Percentiles rank a stretch among this genome's conserved stretches.
phyloP scores from a whole-genome alignment of 768 basidiomycete species.

The Suillus decipiens region DNA sequence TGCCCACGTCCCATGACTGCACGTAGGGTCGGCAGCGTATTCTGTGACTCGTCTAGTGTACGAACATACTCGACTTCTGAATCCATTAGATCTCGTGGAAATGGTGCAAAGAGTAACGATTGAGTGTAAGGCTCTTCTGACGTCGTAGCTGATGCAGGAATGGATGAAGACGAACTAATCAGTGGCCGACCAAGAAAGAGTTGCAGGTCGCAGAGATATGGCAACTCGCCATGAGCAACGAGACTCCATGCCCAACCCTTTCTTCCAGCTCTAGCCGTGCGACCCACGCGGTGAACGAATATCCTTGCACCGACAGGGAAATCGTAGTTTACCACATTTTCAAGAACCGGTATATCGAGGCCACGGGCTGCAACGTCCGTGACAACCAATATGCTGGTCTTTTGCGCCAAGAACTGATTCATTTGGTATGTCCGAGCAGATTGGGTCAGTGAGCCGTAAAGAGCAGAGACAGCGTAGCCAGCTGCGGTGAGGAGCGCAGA shows the following conservation, averaged over 20 bases:
- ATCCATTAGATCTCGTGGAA: slow-evolving; percentile 79
- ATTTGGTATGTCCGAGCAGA: slow-evolving; percentile 86
- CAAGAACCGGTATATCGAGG: slow-evolving; percentile 95
- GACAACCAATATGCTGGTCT: slow-evolving; percentile 85
- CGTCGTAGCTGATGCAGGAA: slow-evolving; percentile 35
- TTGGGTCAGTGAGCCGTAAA: slow-evolving; percentile 96
- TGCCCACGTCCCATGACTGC: slow-evolving; percentile 90
- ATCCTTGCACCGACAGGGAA: slow-evolving; percentile 93
- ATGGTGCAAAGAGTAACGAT: slow-evolving; percentile 76
- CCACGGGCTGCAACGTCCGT: slow-evolving; percentile 98
- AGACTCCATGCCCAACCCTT: slow-evolving; percentile 98
- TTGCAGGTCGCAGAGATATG: slow-evolving; percentile 90
- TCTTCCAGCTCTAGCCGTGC: slow-evolving; percentile 93
- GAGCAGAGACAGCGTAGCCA: slow-evolving; percentile 89
- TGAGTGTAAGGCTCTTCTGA: slow-evolving; percentile 70
- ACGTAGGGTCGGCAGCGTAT: slow-evolving; percentile 63
- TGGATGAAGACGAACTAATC: slow-evolving; percentile 38
- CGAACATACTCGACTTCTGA: slow-evolving; percentile 81
- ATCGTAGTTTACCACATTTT: slow-evolving; percentile 97
- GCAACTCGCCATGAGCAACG: slow-evolving; percentile 81
- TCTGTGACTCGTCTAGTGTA: slow-evolving; percentile 62
- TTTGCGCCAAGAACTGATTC: slow-evolving; percentile 82
- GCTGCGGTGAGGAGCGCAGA: slow-evolving; percentile 72
- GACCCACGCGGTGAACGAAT: slow-evolving; percentile 95
- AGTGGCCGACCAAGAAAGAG: slow-evolving; percentile 87